Base-by-base conservation (phyloP, 1,284 basidiomycete species). In the Marasmius sp. region DNA sequence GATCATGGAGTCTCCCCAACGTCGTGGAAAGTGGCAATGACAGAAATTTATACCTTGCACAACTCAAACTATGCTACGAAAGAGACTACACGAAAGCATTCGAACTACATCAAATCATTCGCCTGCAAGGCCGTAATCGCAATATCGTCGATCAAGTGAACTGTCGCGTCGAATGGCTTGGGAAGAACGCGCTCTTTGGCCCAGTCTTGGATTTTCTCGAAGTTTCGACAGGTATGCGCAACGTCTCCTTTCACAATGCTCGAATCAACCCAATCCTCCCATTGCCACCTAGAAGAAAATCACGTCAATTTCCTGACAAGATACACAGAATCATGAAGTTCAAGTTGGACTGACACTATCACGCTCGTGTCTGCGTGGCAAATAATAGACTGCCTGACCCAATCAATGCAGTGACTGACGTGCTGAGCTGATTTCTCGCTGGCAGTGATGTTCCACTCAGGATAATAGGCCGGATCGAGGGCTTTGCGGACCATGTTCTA, bases 321-420 rank as follows among this genome's bases (percentile, higher is more conserved):
- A 27, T 27, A 27, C 56, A 3, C 53, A 57, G 10, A 64, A 7
- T 45, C 52, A 47, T n/a, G 37, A 39, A 50, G 63, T 61, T 70
- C 27, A 70, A 71, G 57, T 70, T 64, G 69, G 66, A 45, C 43
- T 14, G 14, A 68, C 8, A 68, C 67, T 34, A 67, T 66, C 12
- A 66, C 62, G 45, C 58, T 63, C 36, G 73, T 67, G 56, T 74
- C 72, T 11, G 71, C 67, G 27, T 63, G 67, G 48, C 65, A 72
- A 67, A 70, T 72, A 6, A 73, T 58, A 8, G 67, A 67, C 57
- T 72, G 68, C 1, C 72, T 68, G 33, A 73, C 60, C 33, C 60
- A 60, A 58, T 72, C 71, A 14, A 73, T 53, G 52, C 71, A 72
- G 45, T 72, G 71, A 39, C 60, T 60, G 52, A 49, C 71, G 70